phyloP scores from a whole-genome alignment of 352 stramenopile species.

The Globisporangium carolinianum region DNA sequence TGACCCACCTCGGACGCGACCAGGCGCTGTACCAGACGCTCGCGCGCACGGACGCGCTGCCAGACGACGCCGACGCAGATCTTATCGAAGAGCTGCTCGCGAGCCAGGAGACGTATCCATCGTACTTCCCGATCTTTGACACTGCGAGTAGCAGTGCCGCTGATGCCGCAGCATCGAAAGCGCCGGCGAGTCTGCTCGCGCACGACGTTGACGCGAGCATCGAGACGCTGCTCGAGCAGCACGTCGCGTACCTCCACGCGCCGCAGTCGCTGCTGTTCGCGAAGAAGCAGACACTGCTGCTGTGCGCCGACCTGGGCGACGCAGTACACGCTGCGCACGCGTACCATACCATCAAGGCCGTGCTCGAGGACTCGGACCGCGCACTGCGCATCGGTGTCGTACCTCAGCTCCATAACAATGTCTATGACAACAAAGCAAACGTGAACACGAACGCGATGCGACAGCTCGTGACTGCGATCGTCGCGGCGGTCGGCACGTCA shows the following conservation, averaged over 20 bases:
- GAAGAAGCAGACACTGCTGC: conserved; percentile 74
- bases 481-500: conserved; percentile 42
- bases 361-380: conserved; percentile 60
- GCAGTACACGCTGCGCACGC: conserved; percentile 45
- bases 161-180: not conserved
- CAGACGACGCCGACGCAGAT: conserved; percentile 63
- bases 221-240: conserved; percentile 30
- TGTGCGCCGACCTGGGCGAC: conserved; percentile 45
- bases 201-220: conserved; percentile 57
- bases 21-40: conserved; percentile 71
- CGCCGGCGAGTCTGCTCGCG: conserved; percentile 25
- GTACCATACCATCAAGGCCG: conserved; percentile 48
- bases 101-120: conserved; percentile 48
- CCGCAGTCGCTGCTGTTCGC: conserved; percentile 29
- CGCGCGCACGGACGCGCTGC: conserved; percentile 39
- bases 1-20: conserved; percentile 73
- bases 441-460: conserved; percentile 7
- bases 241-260: conserved; percentile 60
- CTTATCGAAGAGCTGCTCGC: conserved; percentile 59
- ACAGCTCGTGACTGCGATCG: conserved; percentile 35
- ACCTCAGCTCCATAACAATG: conserved; percentile 22
- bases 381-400: conserved; percentile 55
- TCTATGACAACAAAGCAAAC: not conserved
- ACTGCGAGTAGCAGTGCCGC: not conserved
- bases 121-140: conserved; percentile 64